phyloP scores from a whole-genome alignment of 2,329 filamentous ascomycete genomes.

The Trichoderma sp. region DNA sequence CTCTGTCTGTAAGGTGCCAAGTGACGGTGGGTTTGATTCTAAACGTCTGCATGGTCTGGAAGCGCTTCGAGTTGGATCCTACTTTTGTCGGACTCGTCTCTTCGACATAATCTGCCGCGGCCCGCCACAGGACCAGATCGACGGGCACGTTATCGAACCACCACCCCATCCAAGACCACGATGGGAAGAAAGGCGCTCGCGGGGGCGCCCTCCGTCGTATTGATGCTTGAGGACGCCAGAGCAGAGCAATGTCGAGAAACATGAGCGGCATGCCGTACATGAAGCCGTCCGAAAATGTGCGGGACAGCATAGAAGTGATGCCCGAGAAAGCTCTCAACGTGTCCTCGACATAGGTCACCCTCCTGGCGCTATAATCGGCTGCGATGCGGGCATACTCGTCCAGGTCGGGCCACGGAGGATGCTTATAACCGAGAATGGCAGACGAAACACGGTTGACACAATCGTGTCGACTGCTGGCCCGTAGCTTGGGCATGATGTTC shows the following conservation, averaged over 20 bases:
- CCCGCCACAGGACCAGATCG: slow-evolving; percentile 48
- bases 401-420: slow-evolving; percentile 50
- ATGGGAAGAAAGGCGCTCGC: slow-evolving; percentile 46
- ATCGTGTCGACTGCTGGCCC: slow-evolving; percentile 38
- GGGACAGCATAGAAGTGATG: slow-evolving; percentile 47
- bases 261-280: slow-evolving; percentile 51
- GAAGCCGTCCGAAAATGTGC: slow-evolving; percentile 48
- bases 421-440: slow-evolving; percentile 44
- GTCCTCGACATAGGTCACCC: slow-evolving; percentile 46
- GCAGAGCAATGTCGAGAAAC: slow-evolving; percentile 49
- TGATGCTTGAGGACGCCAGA: slow-evolving; percentile 50
- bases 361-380: slow-evolving; percentile 48
- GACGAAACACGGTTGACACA: slow-evolving; percentile 41
- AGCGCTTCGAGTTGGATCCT: slow-evolving; percentile 41
- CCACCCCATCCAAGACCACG: slow-evolving; percentile 54
- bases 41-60: slow-evolving; percentile 44
- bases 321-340: slow-evolving; percentile 48
- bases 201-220: slow-evolving; percentile 45
- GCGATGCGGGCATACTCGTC: slow-evolving; percentile 50
- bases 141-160: slow-evolving; percentile 50
- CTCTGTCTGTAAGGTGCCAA: slow-evolving; percentile 47
- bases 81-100: slow-evolving; percentile 40
- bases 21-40: slow-evolving; percentile 44
- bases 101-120: slow-evolving; percentile 49
- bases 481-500: slow-evolving; percentile 39